Percentiles rank a stretch among this genome's conserved stretches.
These are phyloP conservation scores for Penicillium sp. DNA, from an alignment of 2,329 filamentous ascomycete genomes.

Conservation along the genomic window DNA sequence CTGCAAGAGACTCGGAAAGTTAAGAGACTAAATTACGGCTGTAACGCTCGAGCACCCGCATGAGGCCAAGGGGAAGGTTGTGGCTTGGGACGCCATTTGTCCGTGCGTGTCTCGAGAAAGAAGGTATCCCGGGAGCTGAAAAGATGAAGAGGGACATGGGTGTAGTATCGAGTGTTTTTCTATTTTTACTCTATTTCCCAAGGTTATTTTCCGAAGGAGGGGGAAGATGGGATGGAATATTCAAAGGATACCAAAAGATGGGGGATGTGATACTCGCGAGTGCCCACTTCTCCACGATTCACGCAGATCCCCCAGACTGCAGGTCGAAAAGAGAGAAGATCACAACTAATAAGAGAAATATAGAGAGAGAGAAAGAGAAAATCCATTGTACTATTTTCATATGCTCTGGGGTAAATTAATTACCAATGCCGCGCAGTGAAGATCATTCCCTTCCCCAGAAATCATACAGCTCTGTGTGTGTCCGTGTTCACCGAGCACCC, in stretches of 20 bases:
- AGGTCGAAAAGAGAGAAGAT: neutral
- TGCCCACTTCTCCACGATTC: slow-evolving; percentile 4
- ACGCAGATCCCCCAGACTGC: slow-evolving; percentile 11
- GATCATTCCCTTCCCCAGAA: slow-evolving; percentile 2
- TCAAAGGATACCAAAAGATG: neutral
- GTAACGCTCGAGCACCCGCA: slow-evolving; percentile 1
- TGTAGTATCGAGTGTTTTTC: too few relatives aligned
- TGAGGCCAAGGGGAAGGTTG: neutral
- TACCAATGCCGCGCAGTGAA: slow-evolving; percentile 1
- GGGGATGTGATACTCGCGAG: neutral
- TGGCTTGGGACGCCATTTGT: neutral
- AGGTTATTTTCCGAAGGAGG: too few relatives aligned
- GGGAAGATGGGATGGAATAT: neutral
- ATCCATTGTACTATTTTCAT: slow-evolving; percentile 1
- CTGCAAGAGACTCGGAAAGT: slow-evolving; percentile 1
- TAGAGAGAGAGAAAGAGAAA: neutral
- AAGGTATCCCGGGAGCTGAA: slow-evolving; percentile 1
- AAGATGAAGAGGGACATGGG: neutral
- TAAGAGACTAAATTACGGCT: neutral
- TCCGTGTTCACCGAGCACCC: slow-evolving; percentile 4
- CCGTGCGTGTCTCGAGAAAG: slow-evolving; percentile 1
- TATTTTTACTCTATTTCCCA: too few relatives aligned
- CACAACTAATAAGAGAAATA: neutral
- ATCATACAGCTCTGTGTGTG: slow-evolving; percentile 14
- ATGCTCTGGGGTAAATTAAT: slow-evolving; percentile 3